phyloP scores from a whole-genome alignment of 148 eudicot species.

The Camellia lanceoleosa region DNA sequence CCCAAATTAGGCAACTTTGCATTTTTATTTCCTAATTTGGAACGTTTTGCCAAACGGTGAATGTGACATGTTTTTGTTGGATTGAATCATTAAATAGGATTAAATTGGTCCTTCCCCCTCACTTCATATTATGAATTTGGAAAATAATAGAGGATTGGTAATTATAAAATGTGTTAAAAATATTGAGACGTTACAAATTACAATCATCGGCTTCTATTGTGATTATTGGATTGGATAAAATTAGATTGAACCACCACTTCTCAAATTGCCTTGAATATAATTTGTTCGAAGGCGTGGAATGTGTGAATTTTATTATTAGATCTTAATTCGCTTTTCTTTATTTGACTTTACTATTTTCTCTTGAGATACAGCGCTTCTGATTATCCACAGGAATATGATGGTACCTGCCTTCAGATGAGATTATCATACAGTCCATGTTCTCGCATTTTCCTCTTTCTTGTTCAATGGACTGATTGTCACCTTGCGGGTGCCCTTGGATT shows the following conservation, averaged over 20 bases:
- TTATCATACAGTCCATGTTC: slow-evolving; percentile 79
- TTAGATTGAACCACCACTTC: neutral
- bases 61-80: neutral
- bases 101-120: neutral
- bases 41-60: too few species aligned
- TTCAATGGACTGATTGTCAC: slow-evolving; percentile 85
- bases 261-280: neutral
- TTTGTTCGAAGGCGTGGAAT: neutral
- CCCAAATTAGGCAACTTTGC: too few species aligned
- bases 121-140: too few species aligned
- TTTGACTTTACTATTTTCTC: neutral
- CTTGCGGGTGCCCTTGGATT: slow-evolving; percentile 90
- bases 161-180: too few species aligned
- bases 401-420: slow-evolving; percentile 86
- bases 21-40: too few species aligned
- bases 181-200: too few species aligned
- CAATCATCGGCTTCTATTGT: too few species aligned
- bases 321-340: neutral
- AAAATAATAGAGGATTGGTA: too few species aligned
- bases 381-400: slow-evolving; percentile 62
- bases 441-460: slow-evolving; percentile 65
- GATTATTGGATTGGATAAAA: neutral
- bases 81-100: neutral
- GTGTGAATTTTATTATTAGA: neutral
- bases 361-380: slow-evolving; percentile 66